phyloP scores from a whole-genome alignment of 345 rosid species.

The Geranium rotundifolium region DNA sequence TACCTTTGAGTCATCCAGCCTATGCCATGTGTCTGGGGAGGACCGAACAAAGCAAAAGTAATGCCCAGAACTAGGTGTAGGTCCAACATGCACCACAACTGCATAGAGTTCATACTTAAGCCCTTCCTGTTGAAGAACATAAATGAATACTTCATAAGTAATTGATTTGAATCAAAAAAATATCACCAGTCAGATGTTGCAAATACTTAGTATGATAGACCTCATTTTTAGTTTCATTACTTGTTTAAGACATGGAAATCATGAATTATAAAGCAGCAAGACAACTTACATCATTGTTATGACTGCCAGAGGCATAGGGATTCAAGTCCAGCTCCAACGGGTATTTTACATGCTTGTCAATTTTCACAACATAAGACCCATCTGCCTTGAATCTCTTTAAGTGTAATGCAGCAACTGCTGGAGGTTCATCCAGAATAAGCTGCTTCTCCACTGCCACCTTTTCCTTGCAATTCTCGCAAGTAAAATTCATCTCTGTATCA shows the following conservation, averaged over 20 bases:
- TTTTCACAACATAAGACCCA: constrained; percentile 57
- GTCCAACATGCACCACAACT: constrained; percentile 65
- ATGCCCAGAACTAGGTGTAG: constrained; percentile 50
- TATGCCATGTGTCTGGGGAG: constrained; percentile 61
- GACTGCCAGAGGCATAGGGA: constrained; percentile 36
- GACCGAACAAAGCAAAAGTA: constrained; percentile 59
- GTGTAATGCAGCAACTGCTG: constrained; percentile 61
- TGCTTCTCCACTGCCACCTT: constrained; percentile 65
- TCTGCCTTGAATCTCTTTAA: constrained; percentile 81
- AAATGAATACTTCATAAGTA: neutral
- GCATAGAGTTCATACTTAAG: constrained; percentile 64
- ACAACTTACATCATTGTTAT: constrained; percentile 33
- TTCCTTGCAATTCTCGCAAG: constrained; percentile 58
- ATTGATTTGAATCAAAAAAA: neutral
- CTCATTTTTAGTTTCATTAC: too few relatives aligned
- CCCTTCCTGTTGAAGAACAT: constrained; percentile 20
- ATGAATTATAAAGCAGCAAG: neutral
- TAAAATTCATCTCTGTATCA: constrained; percentile 40
- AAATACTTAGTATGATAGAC: too few relatives aligned
- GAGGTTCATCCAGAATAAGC: constrained; percentile 56
- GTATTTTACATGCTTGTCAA: constrained; percentile 52
- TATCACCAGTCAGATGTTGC: too few relatives aligned
- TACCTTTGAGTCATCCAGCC: constrained; percentile 58
- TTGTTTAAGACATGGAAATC: neutral
- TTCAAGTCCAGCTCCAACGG: constrained; percentile 74